A percentile compares a stretch with the other conserved stretches of the same genome.
Conservation (phyloP, 768 basidiomycete genomes). For the Coprinopsis sp. region DNA sequence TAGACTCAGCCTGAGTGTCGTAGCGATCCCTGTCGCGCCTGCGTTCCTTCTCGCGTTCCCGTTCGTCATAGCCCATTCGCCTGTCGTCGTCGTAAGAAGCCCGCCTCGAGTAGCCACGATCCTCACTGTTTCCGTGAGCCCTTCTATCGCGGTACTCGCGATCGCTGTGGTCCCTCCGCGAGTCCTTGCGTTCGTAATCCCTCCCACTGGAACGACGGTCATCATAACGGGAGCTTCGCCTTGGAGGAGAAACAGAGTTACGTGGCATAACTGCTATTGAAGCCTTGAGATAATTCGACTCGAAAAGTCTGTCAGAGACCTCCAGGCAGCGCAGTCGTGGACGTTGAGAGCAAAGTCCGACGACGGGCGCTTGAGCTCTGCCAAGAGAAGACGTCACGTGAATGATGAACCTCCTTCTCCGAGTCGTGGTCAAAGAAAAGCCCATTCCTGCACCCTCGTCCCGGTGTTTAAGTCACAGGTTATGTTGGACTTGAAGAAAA, state of each 20-base stretch:
- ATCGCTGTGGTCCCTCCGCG: neutral
- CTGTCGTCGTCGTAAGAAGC: neutral
- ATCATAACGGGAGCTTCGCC: conserved; percentile 1
- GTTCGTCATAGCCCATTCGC: conserved; percentile 26
- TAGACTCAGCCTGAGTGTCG: conserved; percentile 21
- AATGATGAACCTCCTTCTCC: too few species aligned
- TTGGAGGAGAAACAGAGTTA: conserved; percentile 2
- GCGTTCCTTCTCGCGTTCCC: conserved; percentile 39
- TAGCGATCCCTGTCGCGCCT: conserved; percentile 42
- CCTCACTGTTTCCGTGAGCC: neutral
- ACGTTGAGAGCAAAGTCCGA: too few species aligned
- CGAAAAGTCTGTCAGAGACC: too few species aligned
- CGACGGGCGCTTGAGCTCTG: too few species aligned
- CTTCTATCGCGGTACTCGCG: neutral
- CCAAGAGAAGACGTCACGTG: too few species aligned
- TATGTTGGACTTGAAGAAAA: too few species aligned
- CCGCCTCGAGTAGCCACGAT: conserved; percentile 5
- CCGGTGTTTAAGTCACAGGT: too few species aligned
- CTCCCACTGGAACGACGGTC: conserved; percentile 3
- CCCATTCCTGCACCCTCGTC: too few species aligned
- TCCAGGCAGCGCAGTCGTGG: too few species aligned
- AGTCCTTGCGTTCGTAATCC: neutral
- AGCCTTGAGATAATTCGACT: too few species aligned
- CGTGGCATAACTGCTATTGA: neutral
- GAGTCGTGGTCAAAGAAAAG: too few species aligned